phyloP scores from a whole-genome alignment of 768 basidiomycete species.

The Gymnopilus junonius region DNA sequence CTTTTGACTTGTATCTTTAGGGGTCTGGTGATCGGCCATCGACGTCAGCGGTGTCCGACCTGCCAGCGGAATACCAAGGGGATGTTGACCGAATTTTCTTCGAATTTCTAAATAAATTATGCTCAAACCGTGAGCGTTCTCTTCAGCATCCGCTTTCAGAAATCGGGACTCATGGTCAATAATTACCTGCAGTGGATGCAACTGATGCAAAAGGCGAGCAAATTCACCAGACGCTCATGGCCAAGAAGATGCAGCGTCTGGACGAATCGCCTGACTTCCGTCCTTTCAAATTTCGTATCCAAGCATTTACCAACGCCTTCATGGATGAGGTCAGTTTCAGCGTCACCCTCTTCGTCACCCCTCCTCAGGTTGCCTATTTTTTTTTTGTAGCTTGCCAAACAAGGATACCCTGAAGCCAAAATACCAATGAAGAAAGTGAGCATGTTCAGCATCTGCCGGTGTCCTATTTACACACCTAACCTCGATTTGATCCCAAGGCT shows the following conservation, averaged over 20 bases:
- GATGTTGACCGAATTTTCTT: constrained; percentile 93
- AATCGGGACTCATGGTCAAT: constrained; percentile 12
- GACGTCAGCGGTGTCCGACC: constrained; percentile 46
- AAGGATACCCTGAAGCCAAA: constrained; percentile 92
- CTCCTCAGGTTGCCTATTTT: constrained; percentile 1
- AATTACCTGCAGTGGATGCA: constrained; percentile 71
- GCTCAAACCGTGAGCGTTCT: constrained; percentile 81
- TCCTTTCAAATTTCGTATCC: constrained; percentile 98
- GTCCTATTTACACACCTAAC: not conserved
- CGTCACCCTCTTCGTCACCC: constrained; percentile 5
- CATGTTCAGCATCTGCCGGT: constrained; percentile 1
- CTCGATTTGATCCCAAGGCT: constrained; percentile 50
- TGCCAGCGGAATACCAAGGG: constrained; percentile 78
- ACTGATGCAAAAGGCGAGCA: constrained; percentile 95
- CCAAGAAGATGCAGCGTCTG: constrained; percentile 97
- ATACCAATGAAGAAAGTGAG: constrained; percentile 95
- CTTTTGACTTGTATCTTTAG: constrained; percentile 23
- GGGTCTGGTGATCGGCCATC: constrained; percentile 34
- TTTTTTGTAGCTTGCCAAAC: constrained; percentile 66
- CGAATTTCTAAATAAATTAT: constrained; percentile 84
- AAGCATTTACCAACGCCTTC: constrained; percentile 96
- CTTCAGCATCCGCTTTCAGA: constrained; percentile 17
- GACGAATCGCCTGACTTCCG: constrained; percentile 97
- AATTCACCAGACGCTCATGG: constrained; percentile 98
- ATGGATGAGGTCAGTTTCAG: constrained; percentile 74